Percentiles rank a stretch among this genome's conserved stretches.
phyloP scores from a whole-genome alignment of 371 early-diverging fungal species.

The Parasitella parasitica region DNA sequence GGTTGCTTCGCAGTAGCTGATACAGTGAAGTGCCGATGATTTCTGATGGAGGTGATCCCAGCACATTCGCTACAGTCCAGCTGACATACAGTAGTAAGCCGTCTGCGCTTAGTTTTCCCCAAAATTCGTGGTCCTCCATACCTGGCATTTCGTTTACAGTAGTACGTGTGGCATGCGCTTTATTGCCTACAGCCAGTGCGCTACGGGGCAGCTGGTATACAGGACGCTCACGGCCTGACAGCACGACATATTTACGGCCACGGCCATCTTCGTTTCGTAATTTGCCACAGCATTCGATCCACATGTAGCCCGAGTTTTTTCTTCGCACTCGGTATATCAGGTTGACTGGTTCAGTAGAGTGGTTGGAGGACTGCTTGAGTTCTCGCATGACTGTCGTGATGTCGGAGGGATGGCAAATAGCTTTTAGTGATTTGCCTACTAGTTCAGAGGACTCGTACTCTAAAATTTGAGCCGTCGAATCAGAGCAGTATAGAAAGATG shows the following conservation, averaged over 20 bases:
- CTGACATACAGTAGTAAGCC: constrained; percentile 60
- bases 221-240: constrained; percentile 54
- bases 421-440: constrained; percentile 53
- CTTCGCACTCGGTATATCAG: constrained; percentile 58
- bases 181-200: constrained; percentile 20
- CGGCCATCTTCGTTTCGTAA: constrained; percentile 54
- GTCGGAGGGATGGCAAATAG: constrained; percentile 66
- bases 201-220: constrained; percentile 36
- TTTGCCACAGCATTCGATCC: constrained; percentile 62
- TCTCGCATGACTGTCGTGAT: constrained; percentile 63
- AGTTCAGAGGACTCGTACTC: constrained; percentile 53
- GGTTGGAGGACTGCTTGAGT: constrained; percentile 45
- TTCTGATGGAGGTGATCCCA: constrained; percentile 48
- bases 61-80: constrained; percentile 34
- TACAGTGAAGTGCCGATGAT: constrained; percentile 56
- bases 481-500: constrained; percentile 60
- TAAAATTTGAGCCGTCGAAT: constrained; percentile 38
- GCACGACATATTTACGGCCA: constrained; percentile 64
- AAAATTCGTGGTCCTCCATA: constrained; percentile 49
- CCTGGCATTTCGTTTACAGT: constrained; percentile 16
- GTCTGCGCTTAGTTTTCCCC: constrained; percentile 63
- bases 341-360: constrained; percentile 43
- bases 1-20: constrained; percentile 54
- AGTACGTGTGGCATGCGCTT: constrained; percentile 3
- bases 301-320: constrained; percentile 57